Evolutionary conservation across 345 rosid species (phyloP), one percentile per base, ranked within the genome.

Genomic region (Balakata baccata): DNA sequence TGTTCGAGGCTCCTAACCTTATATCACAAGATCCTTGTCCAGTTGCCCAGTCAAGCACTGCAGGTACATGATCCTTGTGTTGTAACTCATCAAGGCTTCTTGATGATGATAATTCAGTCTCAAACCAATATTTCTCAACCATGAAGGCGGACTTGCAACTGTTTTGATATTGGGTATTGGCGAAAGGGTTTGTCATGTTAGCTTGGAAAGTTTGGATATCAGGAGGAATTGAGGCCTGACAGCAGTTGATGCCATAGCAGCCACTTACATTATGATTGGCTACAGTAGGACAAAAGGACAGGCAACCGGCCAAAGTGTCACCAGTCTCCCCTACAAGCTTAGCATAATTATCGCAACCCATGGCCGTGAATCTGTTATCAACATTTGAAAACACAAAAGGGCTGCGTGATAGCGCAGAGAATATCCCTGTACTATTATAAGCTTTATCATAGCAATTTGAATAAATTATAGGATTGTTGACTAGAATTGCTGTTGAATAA

Each of bases 171-270:
- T 9, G 18, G 6, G 1, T 11, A 17, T 1, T 4, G 11, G 11
- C 0, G 5, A 54, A 13, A 37, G 12, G 12, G 59, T 11, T 47
- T 7, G 3, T 37, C 75, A 72, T 72, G 6, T 4, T 9, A 17
- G 14, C 68, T 34, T 17, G 6, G 8, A 61, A 72, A n/a, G 68
- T 50, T 8, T 18, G 51, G 18, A 72, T n/a, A 54, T 51, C 0
- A 7, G 75, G 75, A 25, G 75, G 75, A 63, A 72, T 37, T 13
- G 61, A 37, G 34, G 51, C 13, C 61, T 72, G 75, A 12, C 68
- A 72, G 47, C 75, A 72, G 0, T 49, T 63, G 25, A 72, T 16
- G 37, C 75, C 75, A 72, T 63, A 37, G 23, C 75, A 72, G 25
- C 69, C 49, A 18, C 38, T 20, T 11, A 0, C 17, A 11, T 72